These are phyloP conservation scores for Pichia sp. DNA, from an alignment of 1,139 yeast genomes.

Conservation along the genomic window DNA sequence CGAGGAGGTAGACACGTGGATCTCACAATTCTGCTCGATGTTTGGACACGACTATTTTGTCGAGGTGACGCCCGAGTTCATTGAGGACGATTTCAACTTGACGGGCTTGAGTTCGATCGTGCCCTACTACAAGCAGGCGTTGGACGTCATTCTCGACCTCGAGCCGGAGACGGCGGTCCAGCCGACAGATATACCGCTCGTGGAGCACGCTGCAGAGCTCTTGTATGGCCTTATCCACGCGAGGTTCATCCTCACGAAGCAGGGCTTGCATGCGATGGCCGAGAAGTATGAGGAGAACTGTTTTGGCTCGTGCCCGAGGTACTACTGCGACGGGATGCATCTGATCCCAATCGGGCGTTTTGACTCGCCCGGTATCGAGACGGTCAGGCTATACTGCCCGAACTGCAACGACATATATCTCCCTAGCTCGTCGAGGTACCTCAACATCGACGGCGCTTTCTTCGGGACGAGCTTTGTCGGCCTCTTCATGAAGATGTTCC, in stretches of 20 bases:
- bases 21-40: constrained; percentile 77
- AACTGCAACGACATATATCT: constrained; percentile 87
- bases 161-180: constrained; percentile 64
- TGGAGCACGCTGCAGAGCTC: constrained; percentile 87
- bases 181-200: constrained; percentile 65
- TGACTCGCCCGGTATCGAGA: constrained; percentile 87
- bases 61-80: constrained; percentile 86
- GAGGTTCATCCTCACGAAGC: constrained; percentile 80
- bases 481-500: constrained; percentile 80
- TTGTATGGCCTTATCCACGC: constrained; percentile 94
- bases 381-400: constrained; percentile 90
- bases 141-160: constrained; percentile 83
- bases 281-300: constrained; percentile 85
- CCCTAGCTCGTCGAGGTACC: constrained; percentile 79
- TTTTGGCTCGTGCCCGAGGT: constrained; percentile 90
- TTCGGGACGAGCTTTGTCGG: constrained; percentile 97
- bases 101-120: constrained; percentile 85
- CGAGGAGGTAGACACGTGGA: constrained; percentile 81
- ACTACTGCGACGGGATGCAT: constrained; percentile 87
- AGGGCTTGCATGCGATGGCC: constrained; percentile 93
- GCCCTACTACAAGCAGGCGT: constrained; percentile 87
- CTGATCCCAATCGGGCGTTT: constrained; percentile 88
- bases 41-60: constrained; percentile 93
- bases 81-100: constrained; percentile 92
- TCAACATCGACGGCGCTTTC: constrained; percentile 91